Conservation (phyloP, 2,329 filamentous ascomycete species). For the Neurospora crassa region DNA sequence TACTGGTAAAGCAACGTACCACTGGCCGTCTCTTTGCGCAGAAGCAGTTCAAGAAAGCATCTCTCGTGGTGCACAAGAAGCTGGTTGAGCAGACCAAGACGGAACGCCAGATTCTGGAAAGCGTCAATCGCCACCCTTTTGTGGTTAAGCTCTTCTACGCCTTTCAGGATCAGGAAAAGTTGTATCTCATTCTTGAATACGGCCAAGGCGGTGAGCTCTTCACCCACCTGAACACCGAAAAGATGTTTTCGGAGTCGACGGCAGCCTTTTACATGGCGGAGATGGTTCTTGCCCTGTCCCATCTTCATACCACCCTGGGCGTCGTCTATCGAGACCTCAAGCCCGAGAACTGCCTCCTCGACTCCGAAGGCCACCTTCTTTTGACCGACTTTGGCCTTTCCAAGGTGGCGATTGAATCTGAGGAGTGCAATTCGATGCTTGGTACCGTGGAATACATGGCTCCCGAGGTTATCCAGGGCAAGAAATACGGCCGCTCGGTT, state of each 20-base stretch:
- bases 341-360: constrained; percentile 92
- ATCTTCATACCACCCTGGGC: constrained; percentile 83
- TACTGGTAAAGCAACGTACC: constrained; percentile 79
- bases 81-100: constrained; percentile 96
- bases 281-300: constrained; percentile 87
- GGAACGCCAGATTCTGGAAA: constrained; percentile 88
- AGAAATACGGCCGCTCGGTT: constrained; percentile 85
- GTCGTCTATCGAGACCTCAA: constrained; percentile 97
- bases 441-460: constrained; percentile 99
- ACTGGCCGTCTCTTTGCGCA: constrained; percentile 91
- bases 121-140: constrained; percentile 91
- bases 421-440: constrained; percentile 74
- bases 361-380: constrained; percentile 82
- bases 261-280: constrained; percentile 98
- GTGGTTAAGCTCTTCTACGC: constrained; percentile 98
- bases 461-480: constrained; percentile 81
- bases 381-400: constrained; percentile 95
- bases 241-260: constrained; percentile 86
- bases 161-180: constrained; percentile 95
- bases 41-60: constrained; percentile 98
- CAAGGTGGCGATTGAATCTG: constrained; percentile 76
- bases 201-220: constrained; percentile 95
- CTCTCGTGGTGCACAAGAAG: constrained; percentile 88
- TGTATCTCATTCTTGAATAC: constrained; percentile 96
- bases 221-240: constrained; percentile 84